A percentile compares a stretch with the other conserved stretches of the same genome.
Evolutionary conservation across 768 basidiomycete genomes (phyloP).

Genomic region (Leccinellum rugosiceps): DNA sequence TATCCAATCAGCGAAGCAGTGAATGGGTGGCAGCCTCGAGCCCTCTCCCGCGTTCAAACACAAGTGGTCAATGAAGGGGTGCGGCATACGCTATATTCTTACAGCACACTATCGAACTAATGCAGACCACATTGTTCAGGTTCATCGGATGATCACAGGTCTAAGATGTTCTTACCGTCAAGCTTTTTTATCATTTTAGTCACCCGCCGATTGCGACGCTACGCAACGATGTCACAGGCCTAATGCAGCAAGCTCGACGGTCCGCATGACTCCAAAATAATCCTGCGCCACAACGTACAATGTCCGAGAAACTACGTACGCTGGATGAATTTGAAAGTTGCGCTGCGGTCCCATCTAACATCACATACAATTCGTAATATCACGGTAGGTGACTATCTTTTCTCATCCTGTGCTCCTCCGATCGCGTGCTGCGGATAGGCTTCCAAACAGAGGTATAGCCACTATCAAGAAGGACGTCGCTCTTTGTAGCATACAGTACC

Average conservation of each 20-base stretch:
- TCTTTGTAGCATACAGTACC: not conserved
- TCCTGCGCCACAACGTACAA: not conserved
- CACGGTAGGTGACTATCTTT: not conserved
- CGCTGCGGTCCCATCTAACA: not conserved
- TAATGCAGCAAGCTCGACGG: too few relatives aligned
- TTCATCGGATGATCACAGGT: too few relatives aligned
- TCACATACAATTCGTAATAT: not conserved
- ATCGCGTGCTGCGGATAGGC: not conserved
- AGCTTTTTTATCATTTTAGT: not conserved
- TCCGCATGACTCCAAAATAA: too few relatives aligned
- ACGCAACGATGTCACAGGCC: not conserved
- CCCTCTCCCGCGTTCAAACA: too few relatives aligned
- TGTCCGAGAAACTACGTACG: not conserved
- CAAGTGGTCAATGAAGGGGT: too few relatives aligned
- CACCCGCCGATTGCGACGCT: not conserved
- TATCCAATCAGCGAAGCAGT: too few relatives aligned
- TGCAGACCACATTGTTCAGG: too few relatives aligned
- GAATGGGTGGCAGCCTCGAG: too few relatives aligned
- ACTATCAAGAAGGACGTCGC: not conserved
- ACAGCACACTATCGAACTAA: too few relatives aligned
- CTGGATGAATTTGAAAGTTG: not conserved
- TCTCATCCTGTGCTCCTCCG: not conserved
- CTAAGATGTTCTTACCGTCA: too few relatives aligned
- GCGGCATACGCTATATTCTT: too few relatives aligned
- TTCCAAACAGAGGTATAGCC: not conserved